These are phyloP conservation scores for Neocucurbitaria cava DNA, from an alignment of 2,329 filamentous ascomycete genomes.

Conservation along the genomic window DNA sequence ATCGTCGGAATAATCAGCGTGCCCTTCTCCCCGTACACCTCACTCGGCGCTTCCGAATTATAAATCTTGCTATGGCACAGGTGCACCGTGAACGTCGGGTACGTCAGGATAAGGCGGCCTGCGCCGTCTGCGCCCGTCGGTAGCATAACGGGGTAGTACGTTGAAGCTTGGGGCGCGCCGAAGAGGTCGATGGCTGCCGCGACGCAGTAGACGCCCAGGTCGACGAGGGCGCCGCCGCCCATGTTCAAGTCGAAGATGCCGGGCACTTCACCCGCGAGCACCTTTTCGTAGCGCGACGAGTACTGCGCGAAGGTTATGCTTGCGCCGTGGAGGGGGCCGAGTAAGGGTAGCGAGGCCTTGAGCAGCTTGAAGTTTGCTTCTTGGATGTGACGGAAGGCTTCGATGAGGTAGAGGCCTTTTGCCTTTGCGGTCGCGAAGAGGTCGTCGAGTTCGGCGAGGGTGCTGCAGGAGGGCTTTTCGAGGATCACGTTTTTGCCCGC, in stretches of 20 bases:
- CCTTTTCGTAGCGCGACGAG: conserved; percentile 55
- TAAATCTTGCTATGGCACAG: conserved; percentile 54
- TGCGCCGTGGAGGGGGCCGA: conserved; percentile 55
- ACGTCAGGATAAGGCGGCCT: conserved; percentile 53
- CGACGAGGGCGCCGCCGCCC: conserved; percentile 56
- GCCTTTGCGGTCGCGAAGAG: conserved; percentile 52
- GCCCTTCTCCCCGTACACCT: conserved; percentile 58
- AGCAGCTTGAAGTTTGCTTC: conserved; percentile 58
- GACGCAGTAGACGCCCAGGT: conserved; percentile 58
- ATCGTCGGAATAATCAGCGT: conserved; percentile 54
- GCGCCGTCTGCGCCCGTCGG: conserved; percentile 56
- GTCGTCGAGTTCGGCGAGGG: conserved; percentile 50
- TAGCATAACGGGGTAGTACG: conserved; percentile 54
- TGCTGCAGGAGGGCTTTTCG: conserved; percentile 59
- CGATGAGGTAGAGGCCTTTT: conserved; percentile 54
- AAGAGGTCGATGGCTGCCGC: conserved; percentile 57
- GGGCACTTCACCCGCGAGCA: conserved; percentile 54
- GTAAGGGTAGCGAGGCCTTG: conserved; percentile 44
- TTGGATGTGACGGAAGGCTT: conserved; percentile 59
- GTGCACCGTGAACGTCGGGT: conserved; percentile 55
- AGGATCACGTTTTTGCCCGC: conserved; percentile 58
- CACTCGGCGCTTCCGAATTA: conserved; percentile 51
- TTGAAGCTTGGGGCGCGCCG: conserved; percentile 50
- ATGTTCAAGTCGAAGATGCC: conserved; percentile 59
- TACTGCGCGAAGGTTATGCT: conserved; percentile 55